Percentiles rank a stretch among this genome's conserved stretches.
Conservation (phyloP, 1,284 basidiomycete species). For the Heterobasidion occidentale region DNA sequence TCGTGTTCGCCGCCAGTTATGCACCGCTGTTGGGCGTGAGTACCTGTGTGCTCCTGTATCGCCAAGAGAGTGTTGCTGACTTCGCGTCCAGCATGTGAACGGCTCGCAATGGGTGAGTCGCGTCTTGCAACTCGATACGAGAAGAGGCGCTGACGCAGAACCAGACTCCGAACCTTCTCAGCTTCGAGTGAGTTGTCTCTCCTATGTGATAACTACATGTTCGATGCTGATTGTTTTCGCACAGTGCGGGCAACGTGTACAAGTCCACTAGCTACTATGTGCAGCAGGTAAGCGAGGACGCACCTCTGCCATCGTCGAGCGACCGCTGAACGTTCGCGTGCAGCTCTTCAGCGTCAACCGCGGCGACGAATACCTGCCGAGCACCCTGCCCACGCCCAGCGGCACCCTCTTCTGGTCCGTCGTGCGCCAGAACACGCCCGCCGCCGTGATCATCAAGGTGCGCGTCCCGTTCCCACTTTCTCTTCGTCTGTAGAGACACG, state of each 20-base stretch:
- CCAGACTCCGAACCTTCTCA: slow-evolving; percentile 57
- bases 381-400: slow-evolving; percentile 40
- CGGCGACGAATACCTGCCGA: slow-evolving; percentile 57
- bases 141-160: slow-evolving; percentile 1
- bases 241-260: slow-evolving; percentile 44
- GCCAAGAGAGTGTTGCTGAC: neutral
- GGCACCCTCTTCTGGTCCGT: slow-evolving; percentile 59
- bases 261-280: slow-evolving; percentile 59
- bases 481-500: neutral
- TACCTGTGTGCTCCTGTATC: neutral
- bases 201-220: neutral
- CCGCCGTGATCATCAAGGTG: slow-evolving; percentile 53
- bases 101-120: slow-evolving; percentile 44
- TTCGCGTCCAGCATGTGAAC: slow-evolving; percentile 37
- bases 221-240: slow-evolving; percentile 8
- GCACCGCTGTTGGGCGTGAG: slow-evolving; percentile 53
- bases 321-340: neutral
- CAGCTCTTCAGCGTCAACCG: slow-evolving; percentile 56
- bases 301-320: too few species aligned
- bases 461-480: neutral
- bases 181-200: slow-evolving; percentile 45
- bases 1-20: slow-evolving; percentile 61
- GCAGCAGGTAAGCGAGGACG: slow-evolving; percentile 38
- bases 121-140: neutral
- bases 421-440: slow-evolving; percentile 33